These are phyloP conservation scores for Schizophyllum amplum DNA, from an alignment of 1,284 basidiomycete species.

Conservation along the genomic window DNA sequence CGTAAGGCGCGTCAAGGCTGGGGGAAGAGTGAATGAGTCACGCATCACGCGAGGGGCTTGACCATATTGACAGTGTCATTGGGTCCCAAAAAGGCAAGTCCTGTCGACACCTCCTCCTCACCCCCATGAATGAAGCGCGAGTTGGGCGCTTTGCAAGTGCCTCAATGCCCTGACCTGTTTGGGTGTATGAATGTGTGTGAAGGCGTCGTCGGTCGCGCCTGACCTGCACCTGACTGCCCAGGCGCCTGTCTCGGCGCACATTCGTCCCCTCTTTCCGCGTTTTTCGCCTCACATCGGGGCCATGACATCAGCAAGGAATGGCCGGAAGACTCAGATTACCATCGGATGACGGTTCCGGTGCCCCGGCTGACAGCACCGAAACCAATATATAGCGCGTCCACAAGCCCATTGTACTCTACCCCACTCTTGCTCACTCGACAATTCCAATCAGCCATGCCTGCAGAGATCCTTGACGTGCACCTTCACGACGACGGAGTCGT, in stretches of 20 bases:
- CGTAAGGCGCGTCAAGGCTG: not conserved
- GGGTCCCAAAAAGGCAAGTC: not conserved
- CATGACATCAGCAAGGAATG: not conserved
- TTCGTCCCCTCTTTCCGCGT: not conserved
- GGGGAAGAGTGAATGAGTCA: not conserved
- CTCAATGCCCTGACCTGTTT: not conserved
- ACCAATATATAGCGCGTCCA: not conserved
- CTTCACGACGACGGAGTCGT: conserved; percentile 24
- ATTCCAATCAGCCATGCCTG: conserved; percentile 23
- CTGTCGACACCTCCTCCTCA: not conserved
- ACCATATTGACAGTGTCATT: not conserved
- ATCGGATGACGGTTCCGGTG: not conserved
- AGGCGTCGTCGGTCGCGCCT: not conserved
- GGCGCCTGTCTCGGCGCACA: not conserved
- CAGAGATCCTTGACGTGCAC: conserved; percentile 49
- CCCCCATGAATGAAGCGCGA: not conserved
- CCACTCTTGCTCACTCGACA: no score
- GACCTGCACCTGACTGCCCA: not conserved
- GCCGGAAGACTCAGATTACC: not conserved
- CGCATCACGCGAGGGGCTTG: not conserved
- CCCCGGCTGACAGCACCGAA: not conserved
- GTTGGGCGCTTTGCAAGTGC: not conserved
- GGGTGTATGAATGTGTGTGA: not conserved
- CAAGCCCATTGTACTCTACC: not conserved
- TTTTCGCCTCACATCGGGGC: not conserved